phyloP scores from a whole-genome alignment of 2,329 filamentous ascomycete genomes.

The Aureobasidium sp. region DNA sequence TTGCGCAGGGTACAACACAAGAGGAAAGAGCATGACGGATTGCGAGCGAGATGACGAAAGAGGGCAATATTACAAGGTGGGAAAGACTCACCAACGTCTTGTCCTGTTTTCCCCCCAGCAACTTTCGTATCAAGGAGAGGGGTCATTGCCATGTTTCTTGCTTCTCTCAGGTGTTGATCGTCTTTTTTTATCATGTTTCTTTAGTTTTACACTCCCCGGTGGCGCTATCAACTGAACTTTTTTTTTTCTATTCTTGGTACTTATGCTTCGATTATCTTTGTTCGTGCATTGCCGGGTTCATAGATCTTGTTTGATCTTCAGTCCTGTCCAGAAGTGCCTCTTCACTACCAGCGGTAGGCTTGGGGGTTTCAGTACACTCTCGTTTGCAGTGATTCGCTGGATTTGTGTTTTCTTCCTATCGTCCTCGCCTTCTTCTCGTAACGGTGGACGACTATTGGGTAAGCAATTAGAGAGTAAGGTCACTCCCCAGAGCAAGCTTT shows the following conservation, averaged over 20 bases:
- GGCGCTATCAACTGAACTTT: conserved; percentile 12
- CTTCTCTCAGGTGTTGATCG: not conserved
- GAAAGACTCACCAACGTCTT: not conserved
- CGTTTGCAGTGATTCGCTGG: too few species aligned
- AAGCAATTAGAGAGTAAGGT: too few species aligned
- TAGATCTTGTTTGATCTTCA: not conserved
- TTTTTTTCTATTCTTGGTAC: not conserved
- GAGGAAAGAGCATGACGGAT: not conserved
- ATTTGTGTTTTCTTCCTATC: too few species aligned
- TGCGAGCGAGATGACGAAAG: not conserved
- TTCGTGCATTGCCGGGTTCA: not conserved
- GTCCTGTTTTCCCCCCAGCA: not conserved
- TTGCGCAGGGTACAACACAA: not conserved
- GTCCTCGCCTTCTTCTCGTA: too few species aligned
- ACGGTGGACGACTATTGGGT: too few species aligned
- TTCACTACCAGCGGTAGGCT: too few species aligned
- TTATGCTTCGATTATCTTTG: not conserved
- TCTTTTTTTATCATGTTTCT: not conserved
- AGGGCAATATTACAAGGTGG: not conserved
- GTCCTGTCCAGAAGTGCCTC: too few species aligned
- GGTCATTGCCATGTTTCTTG: not conserved
- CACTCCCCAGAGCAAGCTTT: too few species aligned
- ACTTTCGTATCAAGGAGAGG: not conserved
- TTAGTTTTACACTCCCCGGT: conserved; percentile 3
- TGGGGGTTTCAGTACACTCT: too few species aligned